Percentiles rank a stretch among this genome's conserved stretches.
phyloP scores from a whole-genome alignment of 2,329 filamentous ascomycete species.

The Botrytis pseudocinerea region DNA sequence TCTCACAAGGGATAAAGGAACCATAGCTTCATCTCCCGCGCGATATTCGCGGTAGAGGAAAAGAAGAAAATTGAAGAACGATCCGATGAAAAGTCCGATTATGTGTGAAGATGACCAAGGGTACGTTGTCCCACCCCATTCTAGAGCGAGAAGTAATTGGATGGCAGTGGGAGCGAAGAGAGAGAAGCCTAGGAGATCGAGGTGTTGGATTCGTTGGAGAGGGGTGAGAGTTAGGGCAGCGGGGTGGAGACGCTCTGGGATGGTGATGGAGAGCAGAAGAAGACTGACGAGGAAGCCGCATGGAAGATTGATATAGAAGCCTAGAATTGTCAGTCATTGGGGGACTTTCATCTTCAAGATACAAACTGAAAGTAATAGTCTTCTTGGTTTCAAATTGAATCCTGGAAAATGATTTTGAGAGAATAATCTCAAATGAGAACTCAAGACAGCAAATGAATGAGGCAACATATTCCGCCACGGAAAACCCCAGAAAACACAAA shows the following conservation, averaged over 20 bases:
- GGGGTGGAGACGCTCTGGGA: slow-evolving; percentile 32
- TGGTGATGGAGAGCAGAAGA: slow-evolving; percentile 43
- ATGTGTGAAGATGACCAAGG: slow-evolving; percentile 36
- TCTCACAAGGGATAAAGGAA: slow-evolving; percentile 33
- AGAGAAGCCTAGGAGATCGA: slow-evolving; percentile 41
- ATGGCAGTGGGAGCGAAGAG: slow-evolving; percentile 41
- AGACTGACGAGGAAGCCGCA: slow-evolving; percentile 42
- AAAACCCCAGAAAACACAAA: too few relatives aligned
- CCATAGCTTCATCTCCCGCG: slow-evolving; percentile 35
- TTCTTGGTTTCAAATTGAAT: not conserved
- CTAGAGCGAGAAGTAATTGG: slow-evolving; percentile 42
- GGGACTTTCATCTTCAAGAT: slow-evolving; percentile 33
- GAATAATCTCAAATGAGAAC: slow-evolving; percentile 37
- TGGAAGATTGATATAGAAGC: slow-evolving; percentile 46
- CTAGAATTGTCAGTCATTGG: not conserved
- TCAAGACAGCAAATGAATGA: slow-evolving; percentile 43
- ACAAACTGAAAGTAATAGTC: slow-evolving; percentile 35
- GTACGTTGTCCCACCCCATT: slow-evolving; percentile 41
- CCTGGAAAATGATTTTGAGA: not conserved
- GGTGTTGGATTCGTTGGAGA: slow-evolving; percentile 28
- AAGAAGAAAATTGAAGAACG: slow-evolving; percentile 32
- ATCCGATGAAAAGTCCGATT: slow-evolving; percentile 34
- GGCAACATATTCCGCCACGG: too few relatives aligned
- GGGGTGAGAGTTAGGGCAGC: not conserved
- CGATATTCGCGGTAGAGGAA: slow-evolving; percentile 30